Evolutionary conservation across 345 rosid species (phyloP), one percentile per base, ranked within the genome.

Genomic region (Passiflora organensis): DNA sequence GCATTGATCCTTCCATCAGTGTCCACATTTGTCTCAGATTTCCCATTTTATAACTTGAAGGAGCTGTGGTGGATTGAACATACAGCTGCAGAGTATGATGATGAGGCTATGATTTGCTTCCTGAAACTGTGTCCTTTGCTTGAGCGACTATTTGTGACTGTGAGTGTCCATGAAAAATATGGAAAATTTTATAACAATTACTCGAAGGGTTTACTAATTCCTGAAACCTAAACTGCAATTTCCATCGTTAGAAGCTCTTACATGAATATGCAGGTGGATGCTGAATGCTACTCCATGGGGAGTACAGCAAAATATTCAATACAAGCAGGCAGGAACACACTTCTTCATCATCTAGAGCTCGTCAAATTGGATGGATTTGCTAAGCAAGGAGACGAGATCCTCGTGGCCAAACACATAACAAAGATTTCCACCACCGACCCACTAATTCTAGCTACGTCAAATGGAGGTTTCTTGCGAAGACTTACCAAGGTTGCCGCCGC

Each of bases 1-100:
- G 82, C 66, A 28, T 43, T 82, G 39, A 63, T 84, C 14, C 55
- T 54, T 61, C 82, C 75, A 19, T 73, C 76, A 4, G 46, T 84
- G 13, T 72, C 83, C 17, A 64, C 67, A 17, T 68, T 73, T 20
- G 53, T 43, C 59, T 53, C 76, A 47, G 73, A 74, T 19, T 82
- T 82, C 43, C 82, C 73, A 25, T 80, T 84, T 63, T 84, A 78
- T 59, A 72, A 65, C 16, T 53, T 84, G 52, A 78, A 74, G 47
- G 87, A 80, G 55, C 13, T 84, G 49, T 56, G 76, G 74, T 84
- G 91, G 91, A 78, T 80, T 2, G 91, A 84, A 45, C 54, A 59
- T 63, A 67, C 64, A 12, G 36, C 53, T 22, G 62, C 66, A 62
- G 64, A 61, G 54, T 71, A 53, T 62, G 76, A 74, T 52, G 54